Evolutionary conservation across 352 stramenopile genomes (phyloP).

Genomic region (Pythium monospermum): DNA sequence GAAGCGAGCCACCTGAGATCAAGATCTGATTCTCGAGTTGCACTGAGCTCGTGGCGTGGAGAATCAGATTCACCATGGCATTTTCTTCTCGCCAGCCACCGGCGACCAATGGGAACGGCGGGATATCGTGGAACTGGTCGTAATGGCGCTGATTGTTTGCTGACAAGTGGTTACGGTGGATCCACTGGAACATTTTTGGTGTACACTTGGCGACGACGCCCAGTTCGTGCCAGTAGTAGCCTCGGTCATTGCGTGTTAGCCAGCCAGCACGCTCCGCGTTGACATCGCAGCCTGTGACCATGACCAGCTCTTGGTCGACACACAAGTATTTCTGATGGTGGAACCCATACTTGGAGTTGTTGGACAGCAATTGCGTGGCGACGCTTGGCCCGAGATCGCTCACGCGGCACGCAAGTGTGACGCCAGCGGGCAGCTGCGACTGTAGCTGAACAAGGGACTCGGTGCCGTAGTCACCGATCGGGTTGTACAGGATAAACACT

Average conservation of each 20-base stretch:
- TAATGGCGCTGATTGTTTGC: constrained; percentile 41
- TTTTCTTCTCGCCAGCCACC: constrained; percentile 76
- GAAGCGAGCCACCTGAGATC: constrained; percentile 59
- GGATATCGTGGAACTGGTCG: constrained; percentile 45
- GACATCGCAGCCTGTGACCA: constrained; percentile 77
- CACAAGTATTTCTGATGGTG: constrained; percentile 83
- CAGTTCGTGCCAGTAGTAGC: constrained; percentile 80
- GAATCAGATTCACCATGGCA: constrained; percentile 78
- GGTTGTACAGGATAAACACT: constrained; percentile 73
- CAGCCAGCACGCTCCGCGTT: constrained; percentile 68
- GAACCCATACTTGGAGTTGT: constrained; percentile 81
- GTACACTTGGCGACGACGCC: constrained; percentile 44
- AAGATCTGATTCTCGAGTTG: constrained; percentile 82
- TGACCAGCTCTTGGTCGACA: constrained; percentile 49
- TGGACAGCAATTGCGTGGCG: constrained; percentile 40
- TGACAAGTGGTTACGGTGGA: constrained; percentile 48
- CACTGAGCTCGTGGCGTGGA: constrained; percentile 51
- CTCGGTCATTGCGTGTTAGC: constrained; percentile 49
- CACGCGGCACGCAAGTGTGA: constrained; percentile 53
- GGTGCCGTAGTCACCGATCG: constrained; percentile 67
- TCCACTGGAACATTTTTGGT: constrained; percentile 52
- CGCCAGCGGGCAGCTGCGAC: constrained; percentile 36
- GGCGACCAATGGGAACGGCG: constrained; percentile 66
- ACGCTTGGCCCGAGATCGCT: constrained; percentile 58
- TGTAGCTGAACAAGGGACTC: constrained; percentile 43